Base-by-base conservation (phyloP, 106 monocot genomes). In the Allium sativum region DNA sequence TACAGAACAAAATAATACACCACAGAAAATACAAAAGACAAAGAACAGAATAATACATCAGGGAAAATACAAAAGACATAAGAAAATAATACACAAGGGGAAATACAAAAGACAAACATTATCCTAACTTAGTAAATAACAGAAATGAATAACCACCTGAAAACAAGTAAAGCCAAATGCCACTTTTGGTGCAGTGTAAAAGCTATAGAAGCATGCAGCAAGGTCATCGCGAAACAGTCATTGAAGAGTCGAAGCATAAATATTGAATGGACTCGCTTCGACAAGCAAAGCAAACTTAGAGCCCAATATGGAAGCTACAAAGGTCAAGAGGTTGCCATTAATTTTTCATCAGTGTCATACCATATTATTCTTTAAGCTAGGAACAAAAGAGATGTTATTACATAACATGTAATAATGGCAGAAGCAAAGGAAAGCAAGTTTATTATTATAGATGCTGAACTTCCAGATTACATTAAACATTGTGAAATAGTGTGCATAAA, bases 161-260 rank as follows among this genome's bases (percentile, higher is more conserved):
- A 98, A 65, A 83, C 46, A 16, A 98, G 62, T 42, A 98, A 76
- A 56, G 76, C 76, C 9, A 88, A 68, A 72, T 92, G 72, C 98
- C 98, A 92, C 54, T 83, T 84, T 68, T 83, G 73, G 74, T 69
- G 71, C 44, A 98, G 63, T 70, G 88, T 64, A 55, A 84, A 68
- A 66, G 74, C 77, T 53, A 92, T 7, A 12, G 92, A 73, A 74
- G 82, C 69, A 79, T 98, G 87, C 50, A 92, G 92, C 31, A 98
- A 64, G 10, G 72, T 75, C 85, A 81, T 92, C 31, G 98, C 88
- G 71, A 92, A 78, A 77, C 98, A 92, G 74, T 98, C 98, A 65
- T 98, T 98, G 68, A 98, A 98, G 18, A 98, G 88, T 14, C 92
- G 98, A 42, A 98, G 88, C 78, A 98, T 71, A 71, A 92, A 98